These are phyloP conservation scores for Cephalotrichum gorgonifer DNA, from an alignment of 2,329 filamentous ascomycete genomes.

Conservation along the genomic window DNA sequence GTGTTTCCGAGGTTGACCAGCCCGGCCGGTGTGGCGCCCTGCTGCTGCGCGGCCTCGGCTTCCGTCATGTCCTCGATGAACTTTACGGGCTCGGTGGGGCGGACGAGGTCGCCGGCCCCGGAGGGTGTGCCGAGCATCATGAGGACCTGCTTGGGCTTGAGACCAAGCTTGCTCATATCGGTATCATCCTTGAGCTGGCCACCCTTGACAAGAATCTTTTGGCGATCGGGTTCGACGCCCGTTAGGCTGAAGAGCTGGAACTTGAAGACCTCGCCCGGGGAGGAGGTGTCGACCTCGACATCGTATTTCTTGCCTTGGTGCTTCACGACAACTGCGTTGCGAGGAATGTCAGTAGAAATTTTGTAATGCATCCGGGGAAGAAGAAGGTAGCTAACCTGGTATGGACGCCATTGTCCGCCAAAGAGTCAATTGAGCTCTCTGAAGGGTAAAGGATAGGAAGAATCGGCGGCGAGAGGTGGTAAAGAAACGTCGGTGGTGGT, in stretches of 20 bases:
- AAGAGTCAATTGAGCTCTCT: background rate
- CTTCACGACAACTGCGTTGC: constrained; percentile 68
- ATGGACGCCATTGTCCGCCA: background rate
- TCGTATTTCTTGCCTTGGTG: constrained; percentile 94
- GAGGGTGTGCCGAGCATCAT: constrained; percentile 96
- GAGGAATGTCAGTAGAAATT: background rate
- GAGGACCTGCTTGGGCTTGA: constrained; percentile 77
- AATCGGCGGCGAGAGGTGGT: background rate
- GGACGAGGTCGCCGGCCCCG: constrained; percentile 50
- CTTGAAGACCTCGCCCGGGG: constrained; percentile 88
- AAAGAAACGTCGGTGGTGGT: no score
- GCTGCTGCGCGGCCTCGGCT: constrained; percentile 73
- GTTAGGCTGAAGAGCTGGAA: constrained; percentile 92
- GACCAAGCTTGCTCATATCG: constrained; percentile 68
- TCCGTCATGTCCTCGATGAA: constrained; percentile 98
- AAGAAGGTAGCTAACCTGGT: background rate
- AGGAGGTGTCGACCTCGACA: constrained; percentile 76
- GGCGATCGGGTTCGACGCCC: constrained; percentile 88
- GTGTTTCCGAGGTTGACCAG: constrained; percentile 92
- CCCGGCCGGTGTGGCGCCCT: constrained; percentile 78
- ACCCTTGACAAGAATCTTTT: constrained; percentile 92
- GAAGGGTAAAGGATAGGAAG: background rate
- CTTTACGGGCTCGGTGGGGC: constrained; percentile 71
- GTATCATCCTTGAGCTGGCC: constrained; percentile 94
- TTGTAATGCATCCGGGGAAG: constrained; percentile 11